Conservation (phyloP, 495 filamentous ascomycete genomes). For the Penicillium desertorum region DNA sequence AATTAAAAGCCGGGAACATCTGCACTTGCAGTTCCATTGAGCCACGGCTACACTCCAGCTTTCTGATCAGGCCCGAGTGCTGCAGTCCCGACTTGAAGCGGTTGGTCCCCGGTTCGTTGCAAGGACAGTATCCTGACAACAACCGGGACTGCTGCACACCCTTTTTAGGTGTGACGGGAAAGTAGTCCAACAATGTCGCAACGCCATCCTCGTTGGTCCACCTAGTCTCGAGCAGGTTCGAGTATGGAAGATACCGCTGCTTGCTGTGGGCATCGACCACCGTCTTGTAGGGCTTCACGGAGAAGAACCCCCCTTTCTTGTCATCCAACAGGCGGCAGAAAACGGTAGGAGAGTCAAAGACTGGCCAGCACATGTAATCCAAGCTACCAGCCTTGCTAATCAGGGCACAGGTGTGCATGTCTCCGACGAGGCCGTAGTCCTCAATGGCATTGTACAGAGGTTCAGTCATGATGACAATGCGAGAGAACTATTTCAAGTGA, state of each 20-base stretch:
- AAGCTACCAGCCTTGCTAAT: constrained; percentile 68
- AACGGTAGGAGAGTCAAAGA: constrained; percentile 65
- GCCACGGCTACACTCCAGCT: constrained; percentile 68
- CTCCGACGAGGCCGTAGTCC: constrained; percentile 73
- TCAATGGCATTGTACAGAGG: constrained; percentile 63
- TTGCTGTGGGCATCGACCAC: constrained; percentile 58
- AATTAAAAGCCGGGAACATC: constrained; percentile 69
- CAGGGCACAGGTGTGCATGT: constrained; percentile 74
- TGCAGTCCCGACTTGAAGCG: constrained; percentile 44
- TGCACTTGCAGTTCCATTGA: constrained; percentile 60
- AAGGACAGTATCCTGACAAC: constrained; percentile 40
- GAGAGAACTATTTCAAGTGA: not conserved
- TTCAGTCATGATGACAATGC: constrained; percentile 21
- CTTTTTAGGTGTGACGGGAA: constrained; percentile 48
- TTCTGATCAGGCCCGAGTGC: constrained; percentile 55
- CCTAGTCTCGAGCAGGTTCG: constrained; percentile 67
- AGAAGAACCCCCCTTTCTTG: constrained; percentile 68
- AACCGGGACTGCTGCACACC: constrained; percentile 22
- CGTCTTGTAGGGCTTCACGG: constrained; percentile 51
- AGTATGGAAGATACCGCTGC: constrained; percentile 67
- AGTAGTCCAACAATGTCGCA: constrained; percentile 69
- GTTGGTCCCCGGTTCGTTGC: constrained; percentile 33
- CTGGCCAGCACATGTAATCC: constrained; percentile 77
- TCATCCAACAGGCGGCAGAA: constrained; percentile 70
- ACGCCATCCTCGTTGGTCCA: constrained; percentile 72